Base-by-base conservation (phyloP, 176 grass and related monocot species). In the Zoysia pacifica region DNA sequence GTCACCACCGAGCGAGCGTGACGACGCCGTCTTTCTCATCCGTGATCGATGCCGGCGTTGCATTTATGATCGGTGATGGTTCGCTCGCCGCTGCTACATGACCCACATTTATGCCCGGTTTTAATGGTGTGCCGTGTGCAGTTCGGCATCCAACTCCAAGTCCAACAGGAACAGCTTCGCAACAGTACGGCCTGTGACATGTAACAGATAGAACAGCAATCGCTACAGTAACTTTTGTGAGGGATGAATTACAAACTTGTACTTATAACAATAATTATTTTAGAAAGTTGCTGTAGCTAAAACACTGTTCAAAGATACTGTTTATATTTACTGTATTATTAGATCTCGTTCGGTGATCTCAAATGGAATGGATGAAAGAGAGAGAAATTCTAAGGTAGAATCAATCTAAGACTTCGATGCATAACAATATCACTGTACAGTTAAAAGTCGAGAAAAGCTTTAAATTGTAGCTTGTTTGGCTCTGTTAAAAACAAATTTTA, bases 51-150 rank as follows among this genome's bases (percentile, higher is more conserved):
- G 64, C 48, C 64, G 64, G n/a, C 59, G 80, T 48, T 7, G 70
- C 60, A 82, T 82, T 82, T 74, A 82, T 74, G 48, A 11, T 11
- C 42, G 15, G 59, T 35, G 37, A 72, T 42, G 55, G 54, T 62
- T 36, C 11, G 85, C 56, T 79, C 56, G 72, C 47, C 13, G 70
- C 41, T 67, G 48, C 66, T 46, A 38, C 79, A 48, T 13, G 62
- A 48, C 67, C 67, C 5, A 7, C 86, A 79, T 88, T 88, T 54
- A 84, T 58, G 69, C 51, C 3, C 2, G 68, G 6, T 13, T 67
- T 88, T 61, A 88, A 87, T 83, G 86, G 80, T 62, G 62, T 83
- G 75, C 69, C 86, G 81, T 77, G 79, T 63, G 40, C 46, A 7
- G 49, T 37, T 49, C 70, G 19, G 76, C 51, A 43, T 46, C 62